Conservation (phyloP, 306 rosid species). For the Urtica urens region DNA sequence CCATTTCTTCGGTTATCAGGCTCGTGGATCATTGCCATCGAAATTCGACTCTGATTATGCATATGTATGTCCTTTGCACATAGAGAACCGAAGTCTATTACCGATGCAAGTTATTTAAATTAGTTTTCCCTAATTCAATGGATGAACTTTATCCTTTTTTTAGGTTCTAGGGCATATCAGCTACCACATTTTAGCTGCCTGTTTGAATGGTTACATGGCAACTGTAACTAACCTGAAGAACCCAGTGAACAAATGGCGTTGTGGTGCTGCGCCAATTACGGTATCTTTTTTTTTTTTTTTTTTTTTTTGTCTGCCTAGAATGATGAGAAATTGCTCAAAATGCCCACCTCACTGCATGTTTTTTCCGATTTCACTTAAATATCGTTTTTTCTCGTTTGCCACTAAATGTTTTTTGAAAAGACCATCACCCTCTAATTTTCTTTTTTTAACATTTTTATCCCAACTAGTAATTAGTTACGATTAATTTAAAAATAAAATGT, state of each 20-base stretch:
- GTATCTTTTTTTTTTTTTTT: slow-evolving; percentile 31
- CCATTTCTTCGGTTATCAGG: slow-evolving; percentile 98
- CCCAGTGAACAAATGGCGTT: slow-evolving; percentile 84
- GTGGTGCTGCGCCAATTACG: slow-evolving; percentile 88
- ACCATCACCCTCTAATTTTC: too few relatives aligned
- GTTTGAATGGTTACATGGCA: slow-evolving; percentile 92
- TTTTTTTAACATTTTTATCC: too few relatives aligned
- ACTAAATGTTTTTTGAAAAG: too few relatives aligned
- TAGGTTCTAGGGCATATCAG: slow-evolving; percentile 93
- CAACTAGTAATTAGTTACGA: too few relatives aligned
- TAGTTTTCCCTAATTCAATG: too few relatives aligned
- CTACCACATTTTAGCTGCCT: slow-evolving; percentile 89
- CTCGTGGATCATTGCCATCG: slow-evolving; percentile 97
- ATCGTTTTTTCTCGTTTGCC: too few relatives aligned
- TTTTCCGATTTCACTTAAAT: too few relatives aligned
- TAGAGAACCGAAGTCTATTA: too few relatives aligned
- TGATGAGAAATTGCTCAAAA: too few relatives aligned
- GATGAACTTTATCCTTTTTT: slow-evolving; percentile 17
- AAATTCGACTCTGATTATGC: slow-evolving; percentile 97
- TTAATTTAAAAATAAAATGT: too few relatives aligned
- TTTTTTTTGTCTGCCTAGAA: background rate
- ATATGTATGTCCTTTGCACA: slow-evolving; percentile 42
- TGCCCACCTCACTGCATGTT: too few relatives aligned
- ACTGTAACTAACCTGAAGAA: slow-evolving; percentile 71
- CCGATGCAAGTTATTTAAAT: too few relatives aligned